Evolutionary conservation across 106 monocot genomes (phyloP), one percentile per base, ranked within the genome.

Genomic region (Xerophyta viscosa): DNA sequence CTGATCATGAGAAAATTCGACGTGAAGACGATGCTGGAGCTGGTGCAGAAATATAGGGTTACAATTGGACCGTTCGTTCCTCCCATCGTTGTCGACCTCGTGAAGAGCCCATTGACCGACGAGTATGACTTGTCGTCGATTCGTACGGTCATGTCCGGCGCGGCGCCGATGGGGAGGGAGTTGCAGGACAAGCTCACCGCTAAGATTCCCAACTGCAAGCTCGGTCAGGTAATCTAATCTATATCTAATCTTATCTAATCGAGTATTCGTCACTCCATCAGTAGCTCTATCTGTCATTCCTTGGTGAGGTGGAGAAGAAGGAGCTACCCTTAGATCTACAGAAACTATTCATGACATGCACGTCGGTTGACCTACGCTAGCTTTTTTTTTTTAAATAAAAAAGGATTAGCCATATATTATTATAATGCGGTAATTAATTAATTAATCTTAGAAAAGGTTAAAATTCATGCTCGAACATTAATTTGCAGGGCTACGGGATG

Each of bases 141-240:
- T 0, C 15, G 91, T 46, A 68, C 60, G 41, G 63, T 91, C 7
- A 69, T 81, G 72, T 91, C 78, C 17, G 91, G 91, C 0, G 91
- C 81, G 30, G 91, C 91, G n/a, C 85, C 91, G 22, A 75, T 91
- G 71, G 81, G 85, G 54, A 81, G 77, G 66, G 91, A 91, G 57
- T 61, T 86, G n/a, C 65, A 81, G 69, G 77, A 81, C 24, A 62
- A 37, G 8, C 57, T 84, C 48, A 55, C 47, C 31, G 60, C 68
- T 27, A 91, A 72, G 67, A 41, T 91, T 3, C 90, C 90, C 3
- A 77, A 66, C 14, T 80, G 84, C 31, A 67, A 51, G 45, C 71
- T 84, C 23, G 90, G 84, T 0, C 90, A 91, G 74, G 89, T 83
- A 46, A 20, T 44, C 1, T 56, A 4, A 1, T 3, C 0, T 2